Evolutionary conservation across 208 protist species (phyloP), one percentile per base, ranked within the genome.

Genomic region (Crithidia thermophila): DNA sequence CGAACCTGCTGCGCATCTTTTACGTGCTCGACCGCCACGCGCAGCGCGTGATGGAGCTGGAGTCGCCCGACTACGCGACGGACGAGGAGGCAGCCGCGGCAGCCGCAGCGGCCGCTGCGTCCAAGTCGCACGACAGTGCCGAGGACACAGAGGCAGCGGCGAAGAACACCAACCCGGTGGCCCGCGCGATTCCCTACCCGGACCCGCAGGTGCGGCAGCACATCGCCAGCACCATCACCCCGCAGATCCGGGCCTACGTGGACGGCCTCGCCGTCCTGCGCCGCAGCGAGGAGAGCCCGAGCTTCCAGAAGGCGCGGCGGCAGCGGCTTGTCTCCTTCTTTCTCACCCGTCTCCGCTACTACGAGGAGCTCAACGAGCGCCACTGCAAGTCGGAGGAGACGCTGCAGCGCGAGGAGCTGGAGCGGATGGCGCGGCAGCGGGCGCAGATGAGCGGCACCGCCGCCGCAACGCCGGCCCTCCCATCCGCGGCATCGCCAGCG

Each of bases 11-110:
- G 34, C 82, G 81, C 33, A 64, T 79, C 65, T 67, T 87, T 59
- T 70, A 84, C 21, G 37, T 88, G 20, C 67, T 93, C 9, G 67
- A 91, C 51, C 59, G 72, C 20, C 79, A 81, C 42, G 87, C 87
- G 25, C 68, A 74, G 51, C 68, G 59, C 21, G 68, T 74, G 16
- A 74, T 74, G 68, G 68, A 74, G 52, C 52, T 74, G 21, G 68
- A 74, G 68, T 74, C 68, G 25, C 68, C 68, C 7, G 68, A 74
- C 42, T 67, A 74, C 42, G 59, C 49, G 33, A 62, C 52, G 11
- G 51, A 40, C 51, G 68, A 67, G 33, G 37, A 39, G 51, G 10
- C 34, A 0, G 53, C 25, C 1, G 36, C 37, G 1, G 58, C 59
- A 9, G 37, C 39, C 28, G 61, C 70, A 7, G 58, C 49, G 5